These are phyloP conservation scores for Rossbeevera mucosa DNA, from an alignment of 768 basidiomycete genomes.

Conservation along the genomic window DNA sequence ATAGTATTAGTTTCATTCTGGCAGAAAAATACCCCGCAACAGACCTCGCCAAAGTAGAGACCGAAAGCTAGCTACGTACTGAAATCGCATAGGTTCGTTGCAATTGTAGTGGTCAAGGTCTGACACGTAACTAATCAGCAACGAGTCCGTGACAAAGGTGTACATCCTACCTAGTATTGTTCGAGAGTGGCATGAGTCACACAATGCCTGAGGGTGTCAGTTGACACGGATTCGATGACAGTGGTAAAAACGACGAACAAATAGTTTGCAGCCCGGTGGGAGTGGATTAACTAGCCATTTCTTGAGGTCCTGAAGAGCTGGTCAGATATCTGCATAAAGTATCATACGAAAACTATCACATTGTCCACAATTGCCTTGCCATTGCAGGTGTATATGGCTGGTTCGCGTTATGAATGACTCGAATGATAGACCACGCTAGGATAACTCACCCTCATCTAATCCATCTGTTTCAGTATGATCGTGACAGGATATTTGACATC, in stretches of 20 bases:
- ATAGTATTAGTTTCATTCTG: background rate
- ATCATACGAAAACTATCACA: conserved; percentile 18
- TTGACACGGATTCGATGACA: background rate
- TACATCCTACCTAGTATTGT: conserved; percentile 24
- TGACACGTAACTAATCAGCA: conserved; percentile 1
- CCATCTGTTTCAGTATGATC: conserved; percentile 48
- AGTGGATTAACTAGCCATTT: conserved; percentile 23
- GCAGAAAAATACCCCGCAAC: background rate
- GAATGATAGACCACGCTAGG: background rate
- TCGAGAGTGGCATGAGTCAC: conserved; percentile 28
- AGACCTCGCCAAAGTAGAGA: conserved; percentile 10
- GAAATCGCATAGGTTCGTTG: conserved; percentile 16
- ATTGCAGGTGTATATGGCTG: conserved; percentile 12
- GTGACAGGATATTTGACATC: conserved; percentile 38
- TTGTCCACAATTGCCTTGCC: conserved; percentile 20
- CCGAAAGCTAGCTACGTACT: background rate
- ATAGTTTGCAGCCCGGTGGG: conserved; percentile 25
- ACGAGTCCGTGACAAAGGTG: background rate
- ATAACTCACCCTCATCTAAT: conserved; percentile 44
- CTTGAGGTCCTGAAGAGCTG: conserved; percentile 17
- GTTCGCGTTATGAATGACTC: background rate
- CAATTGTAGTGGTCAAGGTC: conserved; percentile 26
- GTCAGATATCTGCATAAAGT: conserved; percentile 32
- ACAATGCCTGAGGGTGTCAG: conserved; percentile 18
- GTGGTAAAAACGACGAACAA: conserved; percentile 16